These are phyloP conservation scores for Leucoagaricus sp. DNA, from an alignment of 1,284 basidiomycete species.

Conservation along the genomic window DNA sequence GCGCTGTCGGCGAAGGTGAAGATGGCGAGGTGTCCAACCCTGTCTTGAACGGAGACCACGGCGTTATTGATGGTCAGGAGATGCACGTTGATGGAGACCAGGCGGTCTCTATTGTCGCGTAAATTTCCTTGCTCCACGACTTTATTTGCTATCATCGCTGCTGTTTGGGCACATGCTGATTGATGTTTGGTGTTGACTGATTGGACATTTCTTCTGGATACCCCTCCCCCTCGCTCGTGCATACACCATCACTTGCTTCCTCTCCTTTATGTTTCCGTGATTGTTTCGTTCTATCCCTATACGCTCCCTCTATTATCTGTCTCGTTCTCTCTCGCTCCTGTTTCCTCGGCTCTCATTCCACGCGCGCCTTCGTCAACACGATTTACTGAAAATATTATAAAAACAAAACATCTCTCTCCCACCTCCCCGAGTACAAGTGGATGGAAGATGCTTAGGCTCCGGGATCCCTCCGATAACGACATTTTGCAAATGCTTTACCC, in stretches of 20 bases:
- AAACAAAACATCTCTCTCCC: conserved; percentile 26
- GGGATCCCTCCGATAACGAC: conserved; percentile 27
- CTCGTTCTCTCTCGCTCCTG: no score
- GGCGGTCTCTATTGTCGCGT: conserved; percentile 24
- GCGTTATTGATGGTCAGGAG: conserved; percentile 27
- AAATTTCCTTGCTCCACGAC: conserved; percentile 9
- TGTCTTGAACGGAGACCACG: conserved; percentile 20
- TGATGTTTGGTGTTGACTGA: conserved; percentile 15
- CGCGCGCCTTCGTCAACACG: conserved; percentile 16
- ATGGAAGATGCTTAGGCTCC: conserved; percentile 43
- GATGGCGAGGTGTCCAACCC: conserved; percentile 24
- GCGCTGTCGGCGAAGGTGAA: conserved; percentile 28
- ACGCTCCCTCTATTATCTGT: conserved; percentile 22
- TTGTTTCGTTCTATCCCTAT: conserved; percentile 23
- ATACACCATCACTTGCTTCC: conserved; percentile 16
- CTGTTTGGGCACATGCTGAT: conserved; percentile 14
- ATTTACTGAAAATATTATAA: conserved; percentile 29
- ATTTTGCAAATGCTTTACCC: conserved; percentile 8
- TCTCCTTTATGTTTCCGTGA: conserved; percentile 17
- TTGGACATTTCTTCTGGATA: conserved; percentile 28
- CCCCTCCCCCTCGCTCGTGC: conserved; percentile 24
- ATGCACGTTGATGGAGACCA: conserved; percentile 40
- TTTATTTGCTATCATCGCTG: not conserved
- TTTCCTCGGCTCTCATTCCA: conserved; percentile 13
- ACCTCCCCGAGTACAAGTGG: conserved; percentile 31